Conservation (phyloP, 352 stramenopile species). For the Phytophthora europaea region DNA sequence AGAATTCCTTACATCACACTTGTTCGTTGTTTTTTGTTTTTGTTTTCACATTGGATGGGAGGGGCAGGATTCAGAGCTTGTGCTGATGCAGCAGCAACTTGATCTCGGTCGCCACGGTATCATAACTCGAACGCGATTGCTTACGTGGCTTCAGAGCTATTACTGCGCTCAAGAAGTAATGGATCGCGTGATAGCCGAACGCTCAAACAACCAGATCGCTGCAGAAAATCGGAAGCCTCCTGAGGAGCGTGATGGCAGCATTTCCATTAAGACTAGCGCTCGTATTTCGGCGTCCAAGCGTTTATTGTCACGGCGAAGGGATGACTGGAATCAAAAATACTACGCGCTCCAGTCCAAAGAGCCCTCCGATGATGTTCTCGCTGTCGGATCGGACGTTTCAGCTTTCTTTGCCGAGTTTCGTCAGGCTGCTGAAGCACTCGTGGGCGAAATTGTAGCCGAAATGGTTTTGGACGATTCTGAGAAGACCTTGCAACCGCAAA, state of each 20-base stretch:
- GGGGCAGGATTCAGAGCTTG: constrained; percentile 47
- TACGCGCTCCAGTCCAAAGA: constrained; percentile 15
- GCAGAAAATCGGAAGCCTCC: constrained; percentile 15
- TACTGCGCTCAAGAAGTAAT: constrained; percentile 47
- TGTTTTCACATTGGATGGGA: constrained; percentile 58
- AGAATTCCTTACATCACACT: constrained; percentile 36
- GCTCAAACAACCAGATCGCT: constrained; percentile 29
- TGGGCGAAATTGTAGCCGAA: constrained; percentile 49
- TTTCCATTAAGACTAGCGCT: constrained; percentile 1
- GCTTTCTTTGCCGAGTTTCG: constrained; percentile 50
- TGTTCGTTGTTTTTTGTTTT: constrained; percentile 7
- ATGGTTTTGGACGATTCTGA: constrained; percentile 35
- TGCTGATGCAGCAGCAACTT: constrained; percentile 63
- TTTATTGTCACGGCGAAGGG: constrained; percentile 11
- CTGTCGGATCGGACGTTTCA: constrained; percentile 36
- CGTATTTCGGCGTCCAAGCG: constrained; percentile 24
- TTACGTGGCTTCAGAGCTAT: constrained; percentile 54
- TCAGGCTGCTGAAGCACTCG: constrained; percentile 39
- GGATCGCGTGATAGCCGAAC: constrained; percentile 23
- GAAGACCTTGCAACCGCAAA: constrained; percentile 30
- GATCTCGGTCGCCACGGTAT: constrained; percentile 52
- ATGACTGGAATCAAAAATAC: constrained; percentile 41
- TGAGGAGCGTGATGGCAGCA: constrained; percentile 10
- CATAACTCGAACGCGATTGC: constrained; percentile 51
- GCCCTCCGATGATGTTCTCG: constrained; percentile 16